Evolutionary conservation across 306 rosid genomes (phyloP).

Genomic region (Biancaea sappan): DNA sequence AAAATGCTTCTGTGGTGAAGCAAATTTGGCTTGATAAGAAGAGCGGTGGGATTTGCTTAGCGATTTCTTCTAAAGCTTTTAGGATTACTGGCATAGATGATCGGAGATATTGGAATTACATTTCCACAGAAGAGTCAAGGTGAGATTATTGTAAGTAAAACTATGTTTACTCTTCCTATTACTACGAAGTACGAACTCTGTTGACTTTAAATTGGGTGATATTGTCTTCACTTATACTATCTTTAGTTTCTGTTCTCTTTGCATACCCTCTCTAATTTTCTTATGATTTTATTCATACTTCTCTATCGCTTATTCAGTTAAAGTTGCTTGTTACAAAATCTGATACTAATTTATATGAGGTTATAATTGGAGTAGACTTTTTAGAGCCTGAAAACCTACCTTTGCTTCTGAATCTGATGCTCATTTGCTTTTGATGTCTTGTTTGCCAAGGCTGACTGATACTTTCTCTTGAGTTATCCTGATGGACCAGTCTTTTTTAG

Average conservation of each 20-base stretch:
- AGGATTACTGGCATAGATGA: constrained; percentile 90
- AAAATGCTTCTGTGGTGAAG: constrained; percentile 45
- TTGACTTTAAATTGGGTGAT: background rate
- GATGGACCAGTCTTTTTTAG: background rate
- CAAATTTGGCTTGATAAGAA: constrained; percentile 78
- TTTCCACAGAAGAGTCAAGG: constrained; percentile 77
- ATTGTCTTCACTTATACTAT: constrained; percentile 7
- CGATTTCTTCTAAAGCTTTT: constrained; percentile 70
- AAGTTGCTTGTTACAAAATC: background rate
- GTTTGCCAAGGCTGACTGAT: background rate
- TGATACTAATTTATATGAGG: background rate
- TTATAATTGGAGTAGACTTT: background rate
- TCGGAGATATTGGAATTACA: constrained; percentile 89
- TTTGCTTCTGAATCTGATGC: background rate
- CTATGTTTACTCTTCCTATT: constrained; percentile 9
- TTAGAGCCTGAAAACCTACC: background rate
- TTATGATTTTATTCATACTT: background rate
- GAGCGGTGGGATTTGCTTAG: constrained; percentile 63
- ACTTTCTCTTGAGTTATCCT: background rate
- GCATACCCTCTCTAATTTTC: no score
- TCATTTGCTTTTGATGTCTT: background rate
- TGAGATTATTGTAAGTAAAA: constrained; percentile 43
- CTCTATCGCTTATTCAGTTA: background rate
- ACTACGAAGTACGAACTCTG: background rate
- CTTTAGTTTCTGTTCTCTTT: no score